Evolutionary conservation across 1,284 basidiomycete genomes (phyloP).

Genomic region (Puccinia novopanici): DNA sequence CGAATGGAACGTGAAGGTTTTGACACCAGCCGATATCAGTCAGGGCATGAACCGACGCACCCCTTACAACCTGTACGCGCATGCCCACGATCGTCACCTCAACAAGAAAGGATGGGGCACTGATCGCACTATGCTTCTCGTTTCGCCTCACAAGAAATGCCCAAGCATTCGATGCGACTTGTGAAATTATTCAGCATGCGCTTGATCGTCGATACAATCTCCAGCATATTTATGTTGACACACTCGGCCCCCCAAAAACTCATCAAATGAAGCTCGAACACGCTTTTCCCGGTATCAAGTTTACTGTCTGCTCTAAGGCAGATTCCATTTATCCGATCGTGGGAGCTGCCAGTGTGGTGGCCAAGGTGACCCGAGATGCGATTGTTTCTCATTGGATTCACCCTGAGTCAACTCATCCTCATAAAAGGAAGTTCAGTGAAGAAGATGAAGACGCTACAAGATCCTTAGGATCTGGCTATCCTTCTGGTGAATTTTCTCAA

Average conservation of each 20-base stretch:
- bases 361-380: constrained; percentile 91
- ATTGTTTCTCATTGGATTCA: constrained; percentile 81
- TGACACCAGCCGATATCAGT: constrained; percentile 89
- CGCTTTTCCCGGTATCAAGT: constrained; percentile 76
- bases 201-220: constrained; percentile 14
- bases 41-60: constrained; percentile 82
- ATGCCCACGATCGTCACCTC: background rate
- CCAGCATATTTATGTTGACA: constrained; percentile 86
- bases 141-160: constrained; percentile 65
- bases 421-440: background rate
- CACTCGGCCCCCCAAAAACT: constrained; percentile 80
- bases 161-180: constrained; percentile 89
- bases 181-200: constrained; percentile 52
- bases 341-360: constrained; percentile 91
- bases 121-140: background rate
- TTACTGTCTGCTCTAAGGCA: constrained; percentile 89
- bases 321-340: constrained; percentile 96
- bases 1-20: constrained; percentile 79
- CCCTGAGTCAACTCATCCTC: constrained; percentile 58
- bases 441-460: background rate
- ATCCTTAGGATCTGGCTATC: constrained; percentile 62
- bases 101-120: background rate
- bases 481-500: constrained; percentile 67
- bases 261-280: constrained; percentile 79
- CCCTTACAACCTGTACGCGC: constrained; percentile 72